Conservation (phyloP, 768 basidiomycete species). For the Harrya chromipes region DNA sequence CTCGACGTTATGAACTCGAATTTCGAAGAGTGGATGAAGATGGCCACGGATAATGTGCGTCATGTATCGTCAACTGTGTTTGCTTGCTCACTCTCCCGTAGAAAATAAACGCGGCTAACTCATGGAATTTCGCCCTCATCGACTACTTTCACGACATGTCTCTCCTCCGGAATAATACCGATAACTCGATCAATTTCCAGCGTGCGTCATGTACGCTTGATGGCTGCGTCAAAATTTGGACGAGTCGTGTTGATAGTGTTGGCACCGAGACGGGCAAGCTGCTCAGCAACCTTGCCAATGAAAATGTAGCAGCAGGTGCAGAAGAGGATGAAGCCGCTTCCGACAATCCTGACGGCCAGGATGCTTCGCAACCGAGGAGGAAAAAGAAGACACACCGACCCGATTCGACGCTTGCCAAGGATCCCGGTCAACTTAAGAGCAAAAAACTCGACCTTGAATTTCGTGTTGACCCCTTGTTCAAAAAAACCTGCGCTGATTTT, state of each 20-base stretch:
- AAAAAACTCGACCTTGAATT: slow-evolving; percentile 97
- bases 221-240: slow-evolving; percentile 99
- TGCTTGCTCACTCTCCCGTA: slow-evolving; percentile 32
- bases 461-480: slow-evolving; percentile 94
- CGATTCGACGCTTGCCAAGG: slow-evolving; percentile 88
- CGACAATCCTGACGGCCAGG: slow-evolving; percentile 62
- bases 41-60: slow-evolving; percentile 94
- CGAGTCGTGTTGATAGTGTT: slow-evolving; percentile 93
- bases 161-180: slow-evolving; percentile 84
- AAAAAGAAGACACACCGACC: slow-evolving; percentile 67
- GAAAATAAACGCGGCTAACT: slow-evolving; percentile 99
- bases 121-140: slow-evolving; percentile 97
- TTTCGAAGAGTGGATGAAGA: slow-evolving; percentile 99
- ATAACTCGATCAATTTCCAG: slow-evolving; percentile 98
- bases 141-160: slow-evolving; percentile 99
- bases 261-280: slow-evolving; percentile 96
- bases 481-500: slow-evolving; percentile 97
- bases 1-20: slow-evolving; percentile 88
- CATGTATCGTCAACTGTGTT: background rate
- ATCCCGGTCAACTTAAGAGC: slow-evolving; percentile 71
- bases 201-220: slow-evolving; percentile 97
- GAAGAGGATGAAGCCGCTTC: slow-evolving; percentile 60
- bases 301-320: slow-evolving; percentile 56
- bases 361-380: slow-evolving; percentile 51
- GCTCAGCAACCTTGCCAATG: slow-evolving; percentile 78